These are phyloP conservation scores for Ceratocystis papillata DNA, from an alignment of 2,329 filamentous ascomycete species.

Conservation along the genomic window DNA sequence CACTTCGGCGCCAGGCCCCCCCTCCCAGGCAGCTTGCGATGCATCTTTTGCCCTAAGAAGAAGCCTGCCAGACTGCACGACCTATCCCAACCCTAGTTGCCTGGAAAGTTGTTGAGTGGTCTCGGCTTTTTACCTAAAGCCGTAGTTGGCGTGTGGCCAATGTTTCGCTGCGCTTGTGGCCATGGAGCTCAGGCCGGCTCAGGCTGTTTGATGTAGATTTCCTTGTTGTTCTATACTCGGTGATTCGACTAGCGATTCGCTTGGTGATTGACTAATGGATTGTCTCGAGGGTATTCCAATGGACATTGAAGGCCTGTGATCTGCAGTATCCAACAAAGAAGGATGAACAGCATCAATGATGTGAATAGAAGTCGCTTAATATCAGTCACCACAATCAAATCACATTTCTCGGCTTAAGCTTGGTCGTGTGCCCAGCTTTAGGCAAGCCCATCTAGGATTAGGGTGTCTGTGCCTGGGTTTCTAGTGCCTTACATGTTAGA, in stretches of 20 bases:
- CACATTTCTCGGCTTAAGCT: background rate
- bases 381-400: background rate
- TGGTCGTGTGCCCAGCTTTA: background rate
- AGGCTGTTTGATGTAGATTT: background rate
- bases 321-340: background rate
- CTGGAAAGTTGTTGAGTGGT: background rate
- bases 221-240: background rate
- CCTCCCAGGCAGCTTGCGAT: too few species aligned
- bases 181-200: background rate
- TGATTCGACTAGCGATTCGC: background rate
- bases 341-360: background rate
- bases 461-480: background rate
- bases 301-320: background rate
- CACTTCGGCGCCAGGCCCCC: background rate
- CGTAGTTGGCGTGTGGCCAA: background rate
- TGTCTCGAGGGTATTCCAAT: background rate
- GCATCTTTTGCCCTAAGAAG: too few species aligned
- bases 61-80: too few species aligned
- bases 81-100: too few species aligned
- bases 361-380: background rate
- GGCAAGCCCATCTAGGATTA: background rate
- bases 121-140: background rate
- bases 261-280: background rate
- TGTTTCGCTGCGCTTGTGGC: background rate
- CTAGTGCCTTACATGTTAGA: background rate